Percentiles rank a stretch among this genome's conserved stretches.
These are phyloP conservation scores for Luffa aegyptiaca DNA, from an alignment of 306 rosid genomes.

Conservation along the genomic window DNA sequence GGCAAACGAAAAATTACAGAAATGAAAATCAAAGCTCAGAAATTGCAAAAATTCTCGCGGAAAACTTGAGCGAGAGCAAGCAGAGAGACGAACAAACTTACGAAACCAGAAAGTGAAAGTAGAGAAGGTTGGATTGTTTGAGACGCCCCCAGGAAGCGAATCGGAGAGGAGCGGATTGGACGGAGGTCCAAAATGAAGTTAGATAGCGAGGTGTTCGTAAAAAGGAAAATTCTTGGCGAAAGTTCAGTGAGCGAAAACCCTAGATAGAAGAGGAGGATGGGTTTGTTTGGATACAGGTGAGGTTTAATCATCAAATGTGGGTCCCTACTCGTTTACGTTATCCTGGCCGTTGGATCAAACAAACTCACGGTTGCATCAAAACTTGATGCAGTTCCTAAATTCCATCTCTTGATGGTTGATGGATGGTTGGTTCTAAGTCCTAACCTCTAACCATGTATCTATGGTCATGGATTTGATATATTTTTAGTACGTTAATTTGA, in stretches of 20 bases:
- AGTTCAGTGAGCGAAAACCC: constrained; percentile 3
- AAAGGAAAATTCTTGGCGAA: background rate
- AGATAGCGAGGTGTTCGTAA: background rate
- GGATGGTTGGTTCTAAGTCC: background rate
- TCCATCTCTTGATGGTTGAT: background rate
- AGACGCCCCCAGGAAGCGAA: background rate
- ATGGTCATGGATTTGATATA: no score
- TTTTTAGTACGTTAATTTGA: no score
- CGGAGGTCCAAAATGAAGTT: background rate
- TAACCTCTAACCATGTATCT: no score
- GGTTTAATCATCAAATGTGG: background rate
- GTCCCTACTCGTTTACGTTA: background rate
- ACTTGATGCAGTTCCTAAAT: no score
- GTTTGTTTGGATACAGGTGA: background rate
- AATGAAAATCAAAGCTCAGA: background rate
- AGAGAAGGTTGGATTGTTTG: background rate
- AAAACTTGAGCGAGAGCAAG: background rate
- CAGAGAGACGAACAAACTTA: background rate
- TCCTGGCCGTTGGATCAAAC: background rate
- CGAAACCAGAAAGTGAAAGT: background rate
- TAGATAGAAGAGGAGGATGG: constrained; percentile 2
- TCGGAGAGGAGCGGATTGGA: background rate
- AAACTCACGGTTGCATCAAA: background rate
- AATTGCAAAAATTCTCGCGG: background rate
- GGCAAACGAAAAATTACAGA: background rate